These are phyloP conservation scores for Boletellus sp. DNA, from an alignment of 768 basidiomycete genomes.

Conservation along the genomic window DNA sequence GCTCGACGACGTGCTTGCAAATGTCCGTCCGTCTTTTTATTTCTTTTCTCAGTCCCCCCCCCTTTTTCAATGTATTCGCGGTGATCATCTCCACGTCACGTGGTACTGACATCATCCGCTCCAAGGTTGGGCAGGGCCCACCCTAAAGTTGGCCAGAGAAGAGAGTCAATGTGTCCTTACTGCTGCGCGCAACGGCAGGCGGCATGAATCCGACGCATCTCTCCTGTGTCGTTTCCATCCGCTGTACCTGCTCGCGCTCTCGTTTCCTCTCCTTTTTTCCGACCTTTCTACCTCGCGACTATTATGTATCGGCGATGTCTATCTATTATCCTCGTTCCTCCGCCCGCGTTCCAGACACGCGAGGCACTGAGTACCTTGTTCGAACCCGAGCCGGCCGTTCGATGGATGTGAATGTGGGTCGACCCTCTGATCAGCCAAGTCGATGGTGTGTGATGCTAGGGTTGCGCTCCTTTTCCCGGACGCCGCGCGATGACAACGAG, in stretches of 20 bases:
- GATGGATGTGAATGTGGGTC: neutral
- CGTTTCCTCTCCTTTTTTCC: neutral
- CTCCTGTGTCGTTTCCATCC: neutral
- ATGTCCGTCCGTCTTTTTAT: constrained; percentile 28
- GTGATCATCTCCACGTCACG: no score
- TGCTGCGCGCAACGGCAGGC: constrained; percentile 20
- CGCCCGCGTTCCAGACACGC: no score
- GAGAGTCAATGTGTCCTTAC: constrained; percentile 17
- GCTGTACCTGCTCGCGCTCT: neutral
- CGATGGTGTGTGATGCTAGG: constrained; percentile 1
- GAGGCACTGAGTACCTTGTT: no score
- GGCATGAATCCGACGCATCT: neutral
- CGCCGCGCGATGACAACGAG: constrained; percentile 26
- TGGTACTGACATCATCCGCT: constrained; percentile 13
- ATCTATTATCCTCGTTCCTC: constrained; percentile 15
- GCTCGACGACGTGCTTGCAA: constrained; percentile 39
- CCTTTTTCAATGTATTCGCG: no score
- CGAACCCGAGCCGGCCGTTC: no score
- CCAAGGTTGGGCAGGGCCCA: constrained; percentile 24
- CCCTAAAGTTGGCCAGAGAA: constrained; percentile 16
- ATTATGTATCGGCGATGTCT: constrained; percentile 14
- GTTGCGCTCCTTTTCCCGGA: neutral
- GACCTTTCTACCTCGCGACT: constrained; percentile 2
- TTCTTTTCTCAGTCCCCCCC: no score
- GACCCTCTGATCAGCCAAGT: neutral